phyloP scores from a whole-genome alignment of 2,329 filamentous ascomycete species.

The Harringtonia aguacate region DNA sequence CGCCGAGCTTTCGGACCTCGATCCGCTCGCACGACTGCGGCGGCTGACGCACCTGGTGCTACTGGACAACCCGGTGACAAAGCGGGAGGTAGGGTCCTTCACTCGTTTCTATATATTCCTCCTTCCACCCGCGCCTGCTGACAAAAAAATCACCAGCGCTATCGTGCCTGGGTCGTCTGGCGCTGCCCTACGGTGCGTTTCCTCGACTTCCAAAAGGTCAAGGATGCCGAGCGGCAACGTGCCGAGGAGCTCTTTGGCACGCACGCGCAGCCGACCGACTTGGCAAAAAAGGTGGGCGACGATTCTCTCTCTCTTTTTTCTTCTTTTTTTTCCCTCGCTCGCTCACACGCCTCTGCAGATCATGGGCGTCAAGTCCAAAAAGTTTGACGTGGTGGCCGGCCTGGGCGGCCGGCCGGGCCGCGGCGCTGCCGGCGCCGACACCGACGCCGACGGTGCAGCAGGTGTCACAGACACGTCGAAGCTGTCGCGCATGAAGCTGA shows the following conservation, averaged over 20 bases:
- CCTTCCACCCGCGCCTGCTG: neutral
- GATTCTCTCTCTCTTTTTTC: neutral
- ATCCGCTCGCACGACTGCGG: constrained; percentile 59
- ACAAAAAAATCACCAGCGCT: constrained; percentile 48
- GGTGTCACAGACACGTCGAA: too few species aligned
- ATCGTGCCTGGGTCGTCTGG: constrained; percentile 87
- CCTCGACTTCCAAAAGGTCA: constrained; percentile 87
- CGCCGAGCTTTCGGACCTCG: constrained; percentile 74
- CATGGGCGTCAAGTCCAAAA: constrained; percentile 71
- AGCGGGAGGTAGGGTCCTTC: constrained; percentile 67
- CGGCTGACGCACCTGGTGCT: constrained; percentile 71
- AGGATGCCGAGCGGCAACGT: constrained; percentile 67
- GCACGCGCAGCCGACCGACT: constrained; percentile 61
- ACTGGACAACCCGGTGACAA: constrained; percentile 78
- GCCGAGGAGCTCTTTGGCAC: constrained; percentile 80
- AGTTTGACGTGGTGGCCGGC: constrained; percentile 49
- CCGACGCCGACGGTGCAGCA: neutral
- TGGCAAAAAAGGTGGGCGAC: constrained; percentile 60
- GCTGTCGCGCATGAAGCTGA: constrained; percentile 71
- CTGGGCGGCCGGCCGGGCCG: constrained; percentile 22
- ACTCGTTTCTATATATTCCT: neutral
- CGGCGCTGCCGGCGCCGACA: constrained; percentile 23
- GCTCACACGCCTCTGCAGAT: constrained; percentile 40
- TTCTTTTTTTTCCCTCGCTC: neutral
- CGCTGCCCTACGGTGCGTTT: constrained; percentile 76